phyloP scores from a whole-genome alignment of 176 grass and related monocot species.

The Guadua angustifolia region DNA sequence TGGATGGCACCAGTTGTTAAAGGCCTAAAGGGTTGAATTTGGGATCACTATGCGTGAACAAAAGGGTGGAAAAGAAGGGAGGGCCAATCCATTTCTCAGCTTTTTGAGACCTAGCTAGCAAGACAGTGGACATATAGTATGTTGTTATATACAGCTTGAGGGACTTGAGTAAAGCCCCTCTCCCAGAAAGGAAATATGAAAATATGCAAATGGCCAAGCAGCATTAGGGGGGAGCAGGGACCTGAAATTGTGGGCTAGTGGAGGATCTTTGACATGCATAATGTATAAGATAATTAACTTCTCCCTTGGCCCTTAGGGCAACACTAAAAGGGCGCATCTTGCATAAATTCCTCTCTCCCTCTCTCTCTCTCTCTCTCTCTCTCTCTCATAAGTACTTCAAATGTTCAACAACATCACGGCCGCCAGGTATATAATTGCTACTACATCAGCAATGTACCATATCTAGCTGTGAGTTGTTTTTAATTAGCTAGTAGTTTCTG shows the following conservation, averaged over 20 bases:
- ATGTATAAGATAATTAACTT: background rate
- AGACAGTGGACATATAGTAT: background rate
- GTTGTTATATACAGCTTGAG: background rate
- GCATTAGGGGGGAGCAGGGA: conserved; percentile 42
- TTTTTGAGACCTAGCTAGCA: conserved; percentile 23
- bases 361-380: background rate
- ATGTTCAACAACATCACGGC: background rate
- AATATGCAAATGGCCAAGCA: conserved; percentile 41
- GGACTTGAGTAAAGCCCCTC: conserved; percentile 33
- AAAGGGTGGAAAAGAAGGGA: conserved; percentile 50
- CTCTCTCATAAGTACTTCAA: background rate
- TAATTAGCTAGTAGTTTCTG: background rate
- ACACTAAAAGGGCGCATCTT: background rate
- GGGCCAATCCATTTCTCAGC: conserved; percentile 50
- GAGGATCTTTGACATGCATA: conserved; percentile 47
- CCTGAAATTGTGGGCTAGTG: conserved; percentile 57
- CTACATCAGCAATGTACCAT: background rate
- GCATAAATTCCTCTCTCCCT: background rate
- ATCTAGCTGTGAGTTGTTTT: conserved; percentile 14
- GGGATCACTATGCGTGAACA: conserved; percentile 47
- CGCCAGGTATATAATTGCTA: background rate
- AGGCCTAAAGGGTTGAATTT: conserved; percentile 69
- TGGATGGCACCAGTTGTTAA: conserved; percentile 45
- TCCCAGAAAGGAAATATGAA: conserved; percentile 28
- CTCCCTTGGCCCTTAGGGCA: background rate